Percentiles rank a stretch among this genome's conserved stretches.
Evolutionary conservation across 164 flowering plant species (phyloP).

Genomic region (Chimonanthus salicifolius): DNA sequence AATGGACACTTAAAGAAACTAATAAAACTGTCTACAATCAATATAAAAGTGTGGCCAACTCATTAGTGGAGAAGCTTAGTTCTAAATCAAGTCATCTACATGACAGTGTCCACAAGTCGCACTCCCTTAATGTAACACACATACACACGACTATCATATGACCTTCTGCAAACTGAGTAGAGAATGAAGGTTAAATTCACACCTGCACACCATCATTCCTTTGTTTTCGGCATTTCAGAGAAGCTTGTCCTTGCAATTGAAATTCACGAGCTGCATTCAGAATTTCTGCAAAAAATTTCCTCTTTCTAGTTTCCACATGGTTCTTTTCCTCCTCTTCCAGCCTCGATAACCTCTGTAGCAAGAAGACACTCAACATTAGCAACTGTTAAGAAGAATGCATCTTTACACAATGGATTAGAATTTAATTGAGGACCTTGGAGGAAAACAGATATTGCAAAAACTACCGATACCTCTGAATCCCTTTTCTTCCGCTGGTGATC

Average conservation of each 20-base stretch:
- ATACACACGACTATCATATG: too few relatives aligned
- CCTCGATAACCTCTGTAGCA: constrained; percentile 77
- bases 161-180: too few relatives aligned
- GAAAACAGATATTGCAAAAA: neutral
- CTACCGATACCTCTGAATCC: constrained; percentile 62
- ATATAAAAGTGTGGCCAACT: too few relatives aligned
- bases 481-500: constrained; percentile 83
- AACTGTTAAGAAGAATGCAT: neutral
- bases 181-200: neutral
- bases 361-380: constrained; percentile 2
- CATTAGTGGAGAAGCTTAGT: too few relatives aligned
- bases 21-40: too few relatives aligned
- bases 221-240: constrained; percentile 78
- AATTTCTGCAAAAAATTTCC: constrained; percentile 87
- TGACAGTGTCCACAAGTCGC: too few relatives aligned
- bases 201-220: constrained; percentile 92
- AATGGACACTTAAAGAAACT: too few relatives aligned
- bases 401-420: neutral
- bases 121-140: too few relatives aligned
- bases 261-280: constrained; percentile 85
- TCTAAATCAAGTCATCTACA: too few relatives aligned
- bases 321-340: constrained; percentile 84
- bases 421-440: neutral
- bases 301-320: constrained; percentile 65
- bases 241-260: constrained; percentile 79